These are phyloP conservation scores for Clonostachys solani DNA, from an alignment of 2,329 filamentous ascomycete genomes.

Conservation along the genomic window DNA sequence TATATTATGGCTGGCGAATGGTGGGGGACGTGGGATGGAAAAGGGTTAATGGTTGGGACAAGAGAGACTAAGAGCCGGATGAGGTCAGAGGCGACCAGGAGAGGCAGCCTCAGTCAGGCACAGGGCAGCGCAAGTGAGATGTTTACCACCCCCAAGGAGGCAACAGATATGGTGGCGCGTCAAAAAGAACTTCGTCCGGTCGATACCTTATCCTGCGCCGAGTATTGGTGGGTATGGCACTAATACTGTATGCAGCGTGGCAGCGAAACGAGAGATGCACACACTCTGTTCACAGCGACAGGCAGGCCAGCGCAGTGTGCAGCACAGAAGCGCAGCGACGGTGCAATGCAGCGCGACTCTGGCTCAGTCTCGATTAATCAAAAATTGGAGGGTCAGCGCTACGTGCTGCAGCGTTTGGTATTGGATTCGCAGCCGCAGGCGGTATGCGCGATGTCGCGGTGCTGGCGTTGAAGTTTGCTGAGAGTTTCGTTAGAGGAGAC, in stretches of 20 bases:
- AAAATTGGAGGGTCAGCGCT: neutral
- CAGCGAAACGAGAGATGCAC: too few relatives aligned
- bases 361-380: neutral
- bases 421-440: neutral
- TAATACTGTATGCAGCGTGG: too few relatives aligned
- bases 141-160: neutral
- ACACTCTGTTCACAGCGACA: too few relatives aligned
- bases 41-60: slow-evolving; percentile 4
- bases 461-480: neutral
- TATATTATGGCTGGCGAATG: slow-evolving; percentile 7
- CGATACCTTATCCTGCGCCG: too few relatives aligned
- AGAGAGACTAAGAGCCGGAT: slow-evolving; percentile 7
- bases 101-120: neutral
- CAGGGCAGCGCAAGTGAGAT: too few relatives aligned
- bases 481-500: neutral
- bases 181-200: neutral
- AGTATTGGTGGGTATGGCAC: too few relatives aligned
- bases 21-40: slow-evolving; percentile 19
- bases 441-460: neutral
- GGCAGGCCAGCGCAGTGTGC: neutral
- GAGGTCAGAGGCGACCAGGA: slow-evolving; percentile 6
- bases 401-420: neutral
- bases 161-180: neutral
- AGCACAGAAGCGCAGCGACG: neutral
- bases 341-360: neutral